Conservation (phyloP, 441 rosid species). For the Gossypium trilobum region DNA sequence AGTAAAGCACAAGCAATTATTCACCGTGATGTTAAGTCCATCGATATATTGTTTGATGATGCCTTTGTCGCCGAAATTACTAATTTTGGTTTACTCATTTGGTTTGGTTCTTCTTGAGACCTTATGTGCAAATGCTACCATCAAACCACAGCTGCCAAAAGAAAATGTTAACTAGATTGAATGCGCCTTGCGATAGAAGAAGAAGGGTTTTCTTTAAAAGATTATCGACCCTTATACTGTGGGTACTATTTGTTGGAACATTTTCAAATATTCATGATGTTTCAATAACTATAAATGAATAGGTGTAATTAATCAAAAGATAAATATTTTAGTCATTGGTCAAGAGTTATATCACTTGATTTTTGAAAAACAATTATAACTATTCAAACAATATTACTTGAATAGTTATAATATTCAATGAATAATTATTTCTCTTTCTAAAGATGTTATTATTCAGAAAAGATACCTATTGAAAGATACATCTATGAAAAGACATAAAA, state of each 20-base stretch:
- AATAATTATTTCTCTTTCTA: too few species aligned
- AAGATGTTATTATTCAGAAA: too few species aligned
- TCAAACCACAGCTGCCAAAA: conserved; percentile 54
- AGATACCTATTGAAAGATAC: too few species aligned
- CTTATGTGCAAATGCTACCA: conserved; percentile 65
- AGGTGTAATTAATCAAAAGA: too few species aligned
- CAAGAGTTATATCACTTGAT: too few species aligned
- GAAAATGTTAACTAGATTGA: conserved; percentile 82
- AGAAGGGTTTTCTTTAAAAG: conserved; percentile 66
- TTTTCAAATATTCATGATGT: too few species aligned
- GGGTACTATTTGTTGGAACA: conserved; percentile 20
- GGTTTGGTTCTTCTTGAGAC: conserved; percentile 80
- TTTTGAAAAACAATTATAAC: too few species aligned
- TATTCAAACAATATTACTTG: too few species aligned
- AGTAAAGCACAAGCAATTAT: conserved; percentile 84
- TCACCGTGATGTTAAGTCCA: conserved; percentile 75
- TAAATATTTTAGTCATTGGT: too few species aligned
- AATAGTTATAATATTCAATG: too few species aligned
- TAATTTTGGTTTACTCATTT: conserved; percentile 80
- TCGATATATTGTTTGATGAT: conserved; percentile 69
- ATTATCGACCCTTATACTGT: conserved; percentile 58
- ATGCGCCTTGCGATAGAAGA: conserved; percentile 79
- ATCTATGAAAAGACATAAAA: too few species aligned
- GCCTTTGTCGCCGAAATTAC: conserved; percentile 74
- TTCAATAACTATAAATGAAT: too few species aligned